Conservation (phyloP, 345 rosid species). For the Rhodomyrtus tomentosa region DNA sequence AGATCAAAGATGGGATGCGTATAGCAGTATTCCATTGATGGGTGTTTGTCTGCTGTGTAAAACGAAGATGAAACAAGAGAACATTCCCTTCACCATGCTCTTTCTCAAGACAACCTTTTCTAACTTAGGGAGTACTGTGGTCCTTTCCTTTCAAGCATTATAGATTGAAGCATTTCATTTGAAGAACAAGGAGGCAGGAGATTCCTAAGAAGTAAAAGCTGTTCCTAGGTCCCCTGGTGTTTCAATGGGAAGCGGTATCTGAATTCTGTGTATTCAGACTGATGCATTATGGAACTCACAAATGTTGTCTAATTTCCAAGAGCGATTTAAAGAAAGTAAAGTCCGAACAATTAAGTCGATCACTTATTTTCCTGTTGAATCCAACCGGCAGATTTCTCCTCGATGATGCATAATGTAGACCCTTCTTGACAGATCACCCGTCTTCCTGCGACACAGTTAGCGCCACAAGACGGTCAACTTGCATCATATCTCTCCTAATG, state of each 20-base stretch:
- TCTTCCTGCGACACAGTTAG: not conserved
- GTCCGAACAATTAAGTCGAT: not conserved
- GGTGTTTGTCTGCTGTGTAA: not conserved
- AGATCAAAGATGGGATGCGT: not conserved
- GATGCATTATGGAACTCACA: not conserved
- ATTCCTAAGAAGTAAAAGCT: not conserved
- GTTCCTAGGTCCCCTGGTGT: not conserved
- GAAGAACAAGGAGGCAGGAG: not conserved
- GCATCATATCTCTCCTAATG: not conserved
- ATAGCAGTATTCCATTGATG: not conserved
- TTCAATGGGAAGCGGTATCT: not conserved
- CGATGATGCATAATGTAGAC: not conserved
- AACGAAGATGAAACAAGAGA: not conserved
- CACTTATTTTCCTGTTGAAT: not conserved
- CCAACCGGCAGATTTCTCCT: not conserved
- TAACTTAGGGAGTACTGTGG: not conserved
- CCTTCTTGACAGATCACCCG: not conserved
- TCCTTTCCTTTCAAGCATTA: not conserved
- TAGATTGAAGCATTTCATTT: not conserved
- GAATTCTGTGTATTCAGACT: not conserved
- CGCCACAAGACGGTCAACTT: not conserved
- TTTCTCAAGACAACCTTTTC: not conserved
- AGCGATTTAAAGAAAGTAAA: not conserved
- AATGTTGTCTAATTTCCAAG: not conserved
- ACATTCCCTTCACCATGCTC: not conserved